These are phyloP conservation scores for Marasmius tenuissimus DNA, from an alignment of 1,284 basidiomycete genomes.

Conservation along the genomic window DNA sequence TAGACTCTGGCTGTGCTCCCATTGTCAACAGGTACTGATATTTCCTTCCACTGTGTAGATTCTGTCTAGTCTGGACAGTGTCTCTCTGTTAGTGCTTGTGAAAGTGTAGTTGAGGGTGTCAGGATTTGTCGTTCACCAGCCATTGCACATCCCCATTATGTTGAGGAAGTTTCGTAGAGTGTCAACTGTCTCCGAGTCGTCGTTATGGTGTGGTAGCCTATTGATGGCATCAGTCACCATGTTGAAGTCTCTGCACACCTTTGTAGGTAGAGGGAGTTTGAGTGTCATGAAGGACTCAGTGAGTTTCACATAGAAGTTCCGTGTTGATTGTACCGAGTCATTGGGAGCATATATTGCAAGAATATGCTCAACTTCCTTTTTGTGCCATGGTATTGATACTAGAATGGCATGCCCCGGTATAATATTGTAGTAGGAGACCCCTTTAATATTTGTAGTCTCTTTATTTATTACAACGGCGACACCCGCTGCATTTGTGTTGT, in stretches of 20 bases:
- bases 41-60: too few relatives aligned
- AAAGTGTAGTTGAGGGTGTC: too few relatives aligned
- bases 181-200: neutral
- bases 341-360: constrained; percentile 13
- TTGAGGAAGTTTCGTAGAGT: neutral
- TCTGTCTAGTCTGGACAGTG: too few relatives aligned
- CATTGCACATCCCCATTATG: neutral
- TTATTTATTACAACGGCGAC: constrained; percentile 8
- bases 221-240: neutral
- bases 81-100: too few relatives aligned
- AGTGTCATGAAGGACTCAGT: neutral
- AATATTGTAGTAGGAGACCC: neutral
- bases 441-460: neutral
- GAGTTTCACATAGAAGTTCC: neutral
- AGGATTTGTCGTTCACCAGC: neutral
- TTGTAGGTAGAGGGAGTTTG: neutral
- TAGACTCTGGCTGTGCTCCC: too few relatives aligned
- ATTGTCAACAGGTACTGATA: too few relatives aligned
- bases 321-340: neutral
- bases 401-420: constrained; percentile 12
- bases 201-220: neutral
- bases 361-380: constrained; percentile 1
- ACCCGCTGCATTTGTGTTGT: constrained; percentile 4
- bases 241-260: neutral
- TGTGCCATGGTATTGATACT: constrained; percentile 8